Evolutionary conservation across 1,139 yeast genomes (phyloP).

Genomic region (Pneumocystis murina): DNA sequence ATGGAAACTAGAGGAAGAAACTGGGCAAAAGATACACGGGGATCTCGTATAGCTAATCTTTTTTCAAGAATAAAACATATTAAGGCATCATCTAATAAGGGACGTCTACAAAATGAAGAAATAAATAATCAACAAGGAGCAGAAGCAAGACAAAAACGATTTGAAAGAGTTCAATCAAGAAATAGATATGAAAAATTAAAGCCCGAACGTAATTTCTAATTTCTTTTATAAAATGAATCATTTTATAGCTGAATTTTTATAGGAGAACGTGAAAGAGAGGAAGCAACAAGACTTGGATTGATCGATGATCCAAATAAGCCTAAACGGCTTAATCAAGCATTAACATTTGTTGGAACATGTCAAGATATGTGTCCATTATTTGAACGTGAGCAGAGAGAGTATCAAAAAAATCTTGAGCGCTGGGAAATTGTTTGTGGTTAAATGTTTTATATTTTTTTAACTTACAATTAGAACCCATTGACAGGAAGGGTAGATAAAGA

Average conservation of each 20-base stretch:
- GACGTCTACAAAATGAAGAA: background rate
- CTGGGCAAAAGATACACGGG: background rate
- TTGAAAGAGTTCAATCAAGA: background rate
- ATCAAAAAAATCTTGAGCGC: slow-evolving; percentile 72
- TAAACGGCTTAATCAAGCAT: slow-evolving; percentile 74
- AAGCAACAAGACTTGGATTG: slow-evolving; percentile 68
- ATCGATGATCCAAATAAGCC: slow-evolving; percentile 81
- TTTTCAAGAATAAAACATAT: background rate
- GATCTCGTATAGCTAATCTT: background rate
- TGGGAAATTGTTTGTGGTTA: slow-evolving; percentile 41
- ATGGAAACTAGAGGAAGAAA: background rate
- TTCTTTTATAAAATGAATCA: background rate
- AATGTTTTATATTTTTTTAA: background rate
- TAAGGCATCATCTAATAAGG: background rate
- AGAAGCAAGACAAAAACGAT: background rate
- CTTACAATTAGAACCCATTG: slow-evolving; percentile 19
- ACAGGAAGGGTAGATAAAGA: slow-evolving; percentile 49
- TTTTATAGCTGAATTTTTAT: background rate
- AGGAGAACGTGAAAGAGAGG: slow-evolving; percentile 55
- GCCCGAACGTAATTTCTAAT: background rate
- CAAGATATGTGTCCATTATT: slow-evolving; percentile 87
- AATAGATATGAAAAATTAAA: background rate
- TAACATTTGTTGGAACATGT: slow-evolving; percentile 76
- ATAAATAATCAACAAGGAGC: background rate
- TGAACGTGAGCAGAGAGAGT: slow-evolving; percentile 77